Evolutionary conservation across 805 yeast species (phyloP).

Genomic region (Alloascoidea hylecoeti): DNA sequence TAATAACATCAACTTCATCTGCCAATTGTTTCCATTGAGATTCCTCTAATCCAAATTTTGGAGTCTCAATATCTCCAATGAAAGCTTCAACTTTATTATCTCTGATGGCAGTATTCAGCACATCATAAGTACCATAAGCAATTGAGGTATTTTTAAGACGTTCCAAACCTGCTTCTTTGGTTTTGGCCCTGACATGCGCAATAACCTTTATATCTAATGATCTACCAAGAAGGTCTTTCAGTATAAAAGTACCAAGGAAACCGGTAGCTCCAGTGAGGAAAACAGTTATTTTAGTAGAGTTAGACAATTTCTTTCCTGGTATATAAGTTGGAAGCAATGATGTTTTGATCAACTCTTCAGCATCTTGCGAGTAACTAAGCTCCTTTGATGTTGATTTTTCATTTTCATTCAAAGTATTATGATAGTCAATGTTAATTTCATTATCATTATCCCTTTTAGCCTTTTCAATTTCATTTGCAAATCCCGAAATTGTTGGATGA

Average conservation of each 20-base stretch:
- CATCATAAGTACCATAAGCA: conserved; percentile 81
- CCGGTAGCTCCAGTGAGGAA: conserved; percentile 96
- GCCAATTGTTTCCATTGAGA: conserved; percentile 44
- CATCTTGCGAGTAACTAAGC: conserved; percentile 60
- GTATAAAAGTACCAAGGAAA: conserved; percentile 81
- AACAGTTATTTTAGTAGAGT: conserved; percentile 33
- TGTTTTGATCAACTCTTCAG: conserved; percentile 31
- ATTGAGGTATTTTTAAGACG: conserved; percentile 64
- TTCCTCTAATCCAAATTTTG: conserved; percentile 56
- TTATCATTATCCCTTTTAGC: conserved; percentile 35
- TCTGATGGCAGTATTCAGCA: conserved; percentile 45
- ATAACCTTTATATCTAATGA: conserved; percentile 36
- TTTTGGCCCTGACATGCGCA: conserved; percentile 87
- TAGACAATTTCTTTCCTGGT: conserved; percentile 22
- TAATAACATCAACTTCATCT: conserved; percentile 57
- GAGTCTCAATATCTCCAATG: conserved; percentile 64
- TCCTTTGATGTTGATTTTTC: conserved; percentile 10
- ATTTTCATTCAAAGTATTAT: conserved; percentile 9
- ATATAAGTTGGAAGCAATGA: conserved; percentile 29
- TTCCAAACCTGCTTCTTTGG: conserved; percentile 52
- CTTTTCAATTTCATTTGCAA: conserved; percentile 60
- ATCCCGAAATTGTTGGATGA: conserved; percentile 70
- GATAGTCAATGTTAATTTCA: conserved; percentile 21
- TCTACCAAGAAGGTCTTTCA: conserved; percentile 62
- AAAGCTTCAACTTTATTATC: conserved; percentile 49